These are phyloP conservation scores for Pythium coloratum DNA, from an alignment of 352 stramenopile genomes.

Conservation along the genomic window DNA sequence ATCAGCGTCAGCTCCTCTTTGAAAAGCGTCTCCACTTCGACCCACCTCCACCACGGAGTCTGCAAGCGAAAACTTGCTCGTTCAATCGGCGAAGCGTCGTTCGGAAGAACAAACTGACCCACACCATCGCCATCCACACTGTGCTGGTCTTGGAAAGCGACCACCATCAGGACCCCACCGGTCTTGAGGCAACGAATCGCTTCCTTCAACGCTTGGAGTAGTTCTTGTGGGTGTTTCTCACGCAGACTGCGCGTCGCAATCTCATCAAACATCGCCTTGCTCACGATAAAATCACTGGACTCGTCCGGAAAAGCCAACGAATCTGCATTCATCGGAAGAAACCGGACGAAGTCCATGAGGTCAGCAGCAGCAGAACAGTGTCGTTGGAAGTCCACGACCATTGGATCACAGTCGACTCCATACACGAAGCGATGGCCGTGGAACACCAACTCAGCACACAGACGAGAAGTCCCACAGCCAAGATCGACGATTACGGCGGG, in stretches of 20 bases:
- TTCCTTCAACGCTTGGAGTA: conserved; percentile 26
- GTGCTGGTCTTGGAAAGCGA: conserved; percentile 21
- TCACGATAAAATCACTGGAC: conserved; percentile 32
- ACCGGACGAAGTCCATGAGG: conserved; percentile 23
- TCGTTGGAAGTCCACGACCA: conserved; percentile 24
- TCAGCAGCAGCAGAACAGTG: conserved; percentile 8
- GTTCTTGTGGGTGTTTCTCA: conserved; percentile 1
- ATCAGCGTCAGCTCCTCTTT: background rate
- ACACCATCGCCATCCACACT: background rate
- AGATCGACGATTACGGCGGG: conserved; percentile 27
- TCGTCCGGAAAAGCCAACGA: conserved; percentile 27
- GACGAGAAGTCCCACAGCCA: conserved; percentile 33
- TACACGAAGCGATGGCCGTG: conserved; percentile 30
- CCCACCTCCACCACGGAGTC: background rate
- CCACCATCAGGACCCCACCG: conserved; percentile 29
- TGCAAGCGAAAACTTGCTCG: background rate
- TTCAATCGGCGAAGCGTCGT: background rate
- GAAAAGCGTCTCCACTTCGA: background rate
- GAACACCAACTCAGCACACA: conserved; percentile 33
- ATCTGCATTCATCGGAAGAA: conserved; percentile 20
- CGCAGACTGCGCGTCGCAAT: conserved; percentile 17
- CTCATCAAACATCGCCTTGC: conserved; percentile 32
- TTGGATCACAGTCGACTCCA: conserved; percentile 26
- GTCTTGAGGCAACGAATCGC: conserved; percentile 31
- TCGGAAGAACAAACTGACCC: background rate